These are phyloP conservation scores for Dittrichia graveolens DNA, from an alignment of 129 eudicot species.

Conservation along the genomic window DNA sequence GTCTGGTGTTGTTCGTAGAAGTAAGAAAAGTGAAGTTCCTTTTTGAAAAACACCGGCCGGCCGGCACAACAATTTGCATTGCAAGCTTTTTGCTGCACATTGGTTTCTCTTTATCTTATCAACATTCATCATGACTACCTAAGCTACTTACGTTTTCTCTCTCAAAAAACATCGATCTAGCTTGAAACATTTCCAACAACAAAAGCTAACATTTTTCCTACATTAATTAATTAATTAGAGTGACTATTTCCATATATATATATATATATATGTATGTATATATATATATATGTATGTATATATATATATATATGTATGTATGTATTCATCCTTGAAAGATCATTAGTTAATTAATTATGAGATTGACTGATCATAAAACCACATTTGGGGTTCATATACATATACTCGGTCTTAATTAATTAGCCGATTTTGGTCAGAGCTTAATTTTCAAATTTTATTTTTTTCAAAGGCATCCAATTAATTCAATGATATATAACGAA, in stretches of 20 bases:
- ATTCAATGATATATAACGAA: too few relatives aligned
- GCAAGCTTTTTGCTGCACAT: constrained; percentile 57
- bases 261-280: too few relatives aligned
- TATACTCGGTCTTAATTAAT: too few relatives aligned
- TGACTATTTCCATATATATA: neutral
- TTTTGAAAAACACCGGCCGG: constrained; percentile 37
- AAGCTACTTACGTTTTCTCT: constrained; percentile 39
- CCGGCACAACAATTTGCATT: constrained; percentile 59
- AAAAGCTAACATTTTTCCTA: constrained; percentile 24
- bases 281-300: too few relatives aligned
- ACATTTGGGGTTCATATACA: too few relatives aligned
- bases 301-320: too few relatives aligned
- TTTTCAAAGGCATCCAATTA: too few relatives aligned
- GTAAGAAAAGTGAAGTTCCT: constrained; percentile 40
- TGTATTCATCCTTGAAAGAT: neutral
- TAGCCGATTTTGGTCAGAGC: too few relatives aligned
- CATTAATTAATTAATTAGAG: neutral
- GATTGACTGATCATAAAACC: too few relatives aligned
- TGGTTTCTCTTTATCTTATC: constrained; percentile 78
- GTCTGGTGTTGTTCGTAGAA: constrained; percentile 40
- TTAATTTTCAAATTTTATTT: too few relatives aligned
- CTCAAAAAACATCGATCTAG: constrained; percentile 40
- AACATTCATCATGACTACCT: constrained; percentile 8
- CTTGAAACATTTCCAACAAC: constrained; percentile 23
- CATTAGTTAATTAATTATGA: neutral